A percentile compares a stretch with the other conserved stretches of the same genome.
These are phyloP conservation scores for Casuarina equisetifolia DNA, from an alignment of 306 rosid genomes.

Conservation along the genomic window DNA sequence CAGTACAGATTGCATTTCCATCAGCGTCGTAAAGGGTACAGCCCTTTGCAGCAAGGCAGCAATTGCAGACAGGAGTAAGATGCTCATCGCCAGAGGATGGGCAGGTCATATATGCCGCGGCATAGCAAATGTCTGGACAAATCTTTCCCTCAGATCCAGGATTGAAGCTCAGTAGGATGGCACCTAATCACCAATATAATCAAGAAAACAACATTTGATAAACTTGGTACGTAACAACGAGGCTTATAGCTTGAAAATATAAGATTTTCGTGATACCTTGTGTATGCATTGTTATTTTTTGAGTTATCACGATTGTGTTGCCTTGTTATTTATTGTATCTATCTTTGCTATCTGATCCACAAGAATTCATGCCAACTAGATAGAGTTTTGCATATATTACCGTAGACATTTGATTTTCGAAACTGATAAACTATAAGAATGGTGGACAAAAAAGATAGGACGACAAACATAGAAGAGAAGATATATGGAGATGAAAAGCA, in stretches of 20 bases:
- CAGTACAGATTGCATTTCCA: conserved; percentile 37
- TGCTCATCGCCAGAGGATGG: conserved; percentile 35
- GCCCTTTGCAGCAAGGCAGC: conserved; percentile 44
- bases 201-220: too few species aligned
- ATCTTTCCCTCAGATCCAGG: not conserved
- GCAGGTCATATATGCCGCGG: conserved; percentile 44
- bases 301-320: too few species aligned
- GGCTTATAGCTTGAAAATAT: too few species aligned
- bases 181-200: conserved; percentile 10
- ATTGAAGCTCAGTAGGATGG: conserved; percentile 13
- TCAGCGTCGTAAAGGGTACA: conserved; percentile 32
- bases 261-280: too few species aligned
- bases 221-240: too few species aligned
- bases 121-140: not conserved
- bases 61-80: conserved; percentile 40
- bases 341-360: too few species aligned
- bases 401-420: too few species aligned
- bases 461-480: not conserved
- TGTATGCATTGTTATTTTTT: too few species aligned
- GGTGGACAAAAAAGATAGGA: not conserved
- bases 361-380: too few species aligned
- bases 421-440: not conserved
- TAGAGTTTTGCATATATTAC: too few species aligned
- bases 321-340: too few species aligned
- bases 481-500: not conserved